Evolutionary conservation across 768 basidiomycete species (phyloP), one percentile per base, ranked within the genome.

Genomic region (Pisolithus albus): DNA sequence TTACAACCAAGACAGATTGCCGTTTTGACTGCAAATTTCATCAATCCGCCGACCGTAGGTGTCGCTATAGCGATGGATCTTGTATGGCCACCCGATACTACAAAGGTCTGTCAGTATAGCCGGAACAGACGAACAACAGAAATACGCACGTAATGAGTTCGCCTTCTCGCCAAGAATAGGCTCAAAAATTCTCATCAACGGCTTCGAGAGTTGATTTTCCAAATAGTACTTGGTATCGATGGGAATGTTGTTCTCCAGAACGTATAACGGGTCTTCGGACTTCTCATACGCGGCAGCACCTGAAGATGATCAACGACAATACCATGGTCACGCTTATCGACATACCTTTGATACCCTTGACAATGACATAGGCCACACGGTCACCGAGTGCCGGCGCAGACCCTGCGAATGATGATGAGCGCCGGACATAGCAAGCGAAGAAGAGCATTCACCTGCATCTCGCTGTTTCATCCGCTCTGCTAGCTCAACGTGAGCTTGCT

Each of bases 151-250:
- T 19, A 99, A 69, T 6, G 86, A 88, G 18, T 78, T 74, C 5
- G 95, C 92, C 59, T 90, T 93, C 38, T 94, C 93, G 1, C 95
- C 95, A 11, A 98, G 70, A 60, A 99, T 92, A 13, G 96, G 96
- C 65, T 99, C 96, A 65, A 99, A 98, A 56, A 99, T 99, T 54
- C 96, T 79, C 84, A 98, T 80, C 1, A 99, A 75, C 7, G 96
- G 96, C 65, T 98, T 98, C 1, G 93, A 91, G 0, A 99, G 80
- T 64, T 99, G 96, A 61, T 98, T 97, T 52, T 99, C 95, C 45
- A 99, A 81, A 64, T 98, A 99, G 67, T 99, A 97, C 62, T 89
- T 86, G 5, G 96, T 98, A 63, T 99, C 96, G 55, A 99, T 94
- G 0, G 96, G 96, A 40, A 99, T 81, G 65, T 92, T 99, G 68